Percentiles rank a stretch among this genome's conserved stretches.
Evolutionary conservation across 148 eudicot species (phyloP).

Genomic region (Rhododendron williamsianum): DNA sequence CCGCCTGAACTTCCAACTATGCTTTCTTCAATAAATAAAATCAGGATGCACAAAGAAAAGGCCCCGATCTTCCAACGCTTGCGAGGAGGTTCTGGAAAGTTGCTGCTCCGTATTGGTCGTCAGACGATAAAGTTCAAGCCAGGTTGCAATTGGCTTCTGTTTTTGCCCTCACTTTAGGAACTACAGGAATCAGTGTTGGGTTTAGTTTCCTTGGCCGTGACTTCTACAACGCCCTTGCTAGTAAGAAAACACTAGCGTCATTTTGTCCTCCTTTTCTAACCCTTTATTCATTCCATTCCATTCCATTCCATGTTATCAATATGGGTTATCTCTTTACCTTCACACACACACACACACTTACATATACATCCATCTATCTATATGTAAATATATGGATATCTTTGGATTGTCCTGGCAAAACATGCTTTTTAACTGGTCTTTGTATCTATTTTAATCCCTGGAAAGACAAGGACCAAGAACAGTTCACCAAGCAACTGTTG

Average conservation of each 20-base stretch:
- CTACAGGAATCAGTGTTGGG: conserved; percentile 91
- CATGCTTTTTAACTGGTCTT: neutral
- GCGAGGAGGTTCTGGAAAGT: conserved; percentile 81
- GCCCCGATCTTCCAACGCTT: conserved; percentile 52
- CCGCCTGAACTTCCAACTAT: conserved; percentile 3
- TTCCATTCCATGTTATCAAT: neutral
- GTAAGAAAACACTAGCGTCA: conserved; percentile 28
- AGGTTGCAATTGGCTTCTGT: conserved; percentile 77
- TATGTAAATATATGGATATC: neutral
- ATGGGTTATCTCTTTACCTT: neutral
- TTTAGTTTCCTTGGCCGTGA: conserved; percentile 95
- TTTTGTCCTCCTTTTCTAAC: neutral
- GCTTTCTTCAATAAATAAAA: neutral
- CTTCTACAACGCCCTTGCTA: conserved; percentile 90
- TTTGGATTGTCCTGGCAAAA: neutral
- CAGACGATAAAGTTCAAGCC: conserved; percentile 78
- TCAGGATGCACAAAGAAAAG: conserved; percentile 38
- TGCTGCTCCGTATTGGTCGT: conserved; percentile 92
- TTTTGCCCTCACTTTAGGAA: conserved; percentile 81
- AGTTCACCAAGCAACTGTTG: conserved; percentile 74
- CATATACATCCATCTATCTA: neutral
- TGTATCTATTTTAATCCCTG: conserved; percentile 6
- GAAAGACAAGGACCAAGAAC: conserved; percentile 90
- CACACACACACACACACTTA: too few relatives aligned
- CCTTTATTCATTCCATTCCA: neutral